Evolutionary conservation across 2,329 filamentous ascomycete species (phyloP).

Genomic region (Alternaria postmessia): DNA sequence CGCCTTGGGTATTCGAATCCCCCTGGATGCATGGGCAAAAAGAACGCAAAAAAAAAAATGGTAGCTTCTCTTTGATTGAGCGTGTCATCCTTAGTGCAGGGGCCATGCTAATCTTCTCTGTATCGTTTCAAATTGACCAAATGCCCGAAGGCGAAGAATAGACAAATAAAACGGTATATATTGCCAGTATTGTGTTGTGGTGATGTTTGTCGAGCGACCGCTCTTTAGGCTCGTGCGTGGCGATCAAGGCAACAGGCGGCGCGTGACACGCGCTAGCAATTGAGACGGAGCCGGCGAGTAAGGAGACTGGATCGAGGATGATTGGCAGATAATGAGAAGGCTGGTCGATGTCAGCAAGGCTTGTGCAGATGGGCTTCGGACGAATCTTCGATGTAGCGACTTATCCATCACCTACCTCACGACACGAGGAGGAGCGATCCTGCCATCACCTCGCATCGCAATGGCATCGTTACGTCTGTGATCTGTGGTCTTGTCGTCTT

Average conservation of each 20-base stretch:
- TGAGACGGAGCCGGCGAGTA: not conserved
- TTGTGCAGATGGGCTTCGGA: not conserved
- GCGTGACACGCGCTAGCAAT: not conserved
- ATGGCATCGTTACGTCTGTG: not conserved
- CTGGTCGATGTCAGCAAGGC: not conserved
- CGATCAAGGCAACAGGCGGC: conserved; percentile 3
- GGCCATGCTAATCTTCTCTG: conserved; percentile 58
- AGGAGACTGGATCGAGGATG: not conserved
- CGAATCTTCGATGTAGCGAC: not conserved
- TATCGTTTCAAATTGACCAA: conserved; percentile 44
- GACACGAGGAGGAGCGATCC: not conserved
- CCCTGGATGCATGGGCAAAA: not conserved
- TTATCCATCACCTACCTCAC: not conserved
- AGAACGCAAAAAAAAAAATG: conserved; percentile 26
- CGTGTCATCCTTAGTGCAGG: conserved; percentile 91
- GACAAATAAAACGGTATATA: not conserved
- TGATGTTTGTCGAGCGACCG: not conserved
- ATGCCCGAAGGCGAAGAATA: conserved; percentile 21
- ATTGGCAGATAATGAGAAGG: not conserved
- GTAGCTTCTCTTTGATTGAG: conserved; percentile 49
- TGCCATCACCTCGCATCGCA: not conserved
- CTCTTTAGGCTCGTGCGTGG: not conserved
- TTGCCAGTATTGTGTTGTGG: not conserved
- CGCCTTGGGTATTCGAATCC: not conserved
- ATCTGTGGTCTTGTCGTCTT: not conserved